Evolutionary conservation across 495 filamentous ascomycete species (phyloP).

Genomic region (Annulohypoxylon stygium): DNA sequence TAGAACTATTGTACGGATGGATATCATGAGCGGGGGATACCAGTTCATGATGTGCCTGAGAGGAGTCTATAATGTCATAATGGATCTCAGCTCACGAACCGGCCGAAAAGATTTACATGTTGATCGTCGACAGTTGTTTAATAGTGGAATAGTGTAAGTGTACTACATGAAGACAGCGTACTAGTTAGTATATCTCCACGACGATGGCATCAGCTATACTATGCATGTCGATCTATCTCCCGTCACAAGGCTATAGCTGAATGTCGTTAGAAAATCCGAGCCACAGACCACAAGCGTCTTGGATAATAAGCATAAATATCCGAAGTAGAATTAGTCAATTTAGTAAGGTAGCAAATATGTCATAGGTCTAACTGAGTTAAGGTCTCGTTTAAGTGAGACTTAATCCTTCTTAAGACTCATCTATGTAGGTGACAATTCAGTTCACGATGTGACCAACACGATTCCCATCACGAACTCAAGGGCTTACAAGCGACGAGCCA

Average conservation of each 20-base stretch:
- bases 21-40: neutral
- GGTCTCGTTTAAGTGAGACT: neutral
- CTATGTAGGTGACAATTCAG: neutral
- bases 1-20: neutral
- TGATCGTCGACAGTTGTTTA: neutral
- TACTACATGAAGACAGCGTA: neutral
- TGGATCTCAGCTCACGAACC: neutral
- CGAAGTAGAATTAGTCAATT: neutral
- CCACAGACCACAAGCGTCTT: neutral
- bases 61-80: neutral
- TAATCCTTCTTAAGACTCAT: neutral
- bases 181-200: neutral
- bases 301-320: neutral
- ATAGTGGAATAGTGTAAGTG: too few species aligned
- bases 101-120: neutral
- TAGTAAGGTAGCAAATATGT: neutral
- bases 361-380: neutral
- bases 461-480: neutral
- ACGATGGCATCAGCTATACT: neutral
- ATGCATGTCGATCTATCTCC: neutral
- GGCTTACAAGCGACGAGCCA: neutral
- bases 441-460: neutral
- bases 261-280: neutral
- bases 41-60: neutral
- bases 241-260: neutral